phyloP scores from a whole-genome alignment of 257 asterid genomes.

The Solanum medicagineum region DNA sequence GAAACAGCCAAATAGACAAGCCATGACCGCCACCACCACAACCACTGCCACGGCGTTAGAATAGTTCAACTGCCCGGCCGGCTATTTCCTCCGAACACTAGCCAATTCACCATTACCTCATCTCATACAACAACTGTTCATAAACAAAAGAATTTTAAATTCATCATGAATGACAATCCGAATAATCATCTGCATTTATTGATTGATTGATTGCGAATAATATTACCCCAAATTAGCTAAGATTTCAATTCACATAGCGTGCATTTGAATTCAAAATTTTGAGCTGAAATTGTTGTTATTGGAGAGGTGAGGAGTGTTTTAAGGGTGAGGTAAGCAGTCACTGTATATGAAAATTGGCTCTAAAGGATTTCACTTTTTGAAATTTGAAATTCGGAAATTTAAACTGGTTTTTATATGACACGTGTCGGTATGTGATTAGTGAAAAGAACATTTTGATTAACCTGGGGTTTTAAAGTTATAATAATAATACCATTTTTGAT shows the following conservation, averaged over 20 bases:
- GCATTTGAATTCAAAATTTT: neutral
- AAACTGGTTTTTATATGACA: neutral
- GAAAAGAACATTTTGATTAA: neutral
- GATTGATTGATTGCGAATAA: neutral
- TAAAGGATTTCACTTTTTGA: neutral
- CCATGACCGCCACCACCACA: constrained; percentile 29
- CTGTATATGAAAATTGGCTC: neutral
- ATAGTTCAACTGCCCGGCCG: neutral
- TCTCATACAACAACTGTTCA: neutral
- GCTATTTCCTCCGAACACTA: neutral
- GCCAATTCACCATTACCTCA: neutral
- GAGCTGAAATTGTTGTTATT: neutral
- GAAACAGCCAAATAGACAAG: constrained; percentile 61
- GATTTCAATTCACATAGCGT: neutral
- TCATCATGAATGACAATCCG: neutral
- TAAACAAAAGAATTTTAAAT: neutral
- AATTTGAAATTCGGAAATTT: neutral
- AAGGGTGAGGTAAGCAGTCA: neutral
- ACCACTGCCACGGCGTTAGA: neutral
- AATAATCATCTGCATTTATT: neutral
- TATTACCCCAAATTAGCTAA: neutral
- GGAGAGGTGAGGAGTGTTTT: neutral
- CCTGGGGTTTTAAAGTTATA: neutral
- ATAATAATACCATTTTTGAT: neutral
- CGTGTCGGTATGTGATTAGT: neutral